A percentile compares a stretch with the other conserved stretches of the same genome.
phyloP scores from a whole-genome alignment of 495 filamentous ascomycete genomes.

The Neurospora sp. region DNA sequence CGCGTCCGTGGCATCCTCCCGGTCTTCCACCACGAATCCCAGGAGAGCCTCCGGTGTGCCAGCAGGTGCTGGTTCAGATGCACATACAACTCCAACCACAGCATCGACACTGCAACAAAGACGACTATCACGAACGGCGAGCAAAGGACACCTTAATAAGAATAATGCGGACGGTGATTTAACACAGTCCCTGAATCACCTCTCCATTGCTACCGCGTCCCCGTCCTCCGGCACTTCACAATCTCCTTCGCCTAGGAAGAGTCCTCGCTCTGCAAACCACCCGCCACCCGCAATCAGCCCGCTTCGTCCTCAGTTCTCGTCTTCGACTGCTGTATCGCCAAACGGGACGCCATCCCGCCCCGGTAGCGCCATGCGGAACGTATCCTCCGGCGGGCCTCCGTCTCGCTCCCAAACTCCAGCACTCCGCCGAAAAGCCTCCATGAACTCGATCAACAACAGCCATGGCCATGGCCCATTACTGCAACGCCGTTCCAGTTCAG shows the following conservation, averaged over 20 bases:
- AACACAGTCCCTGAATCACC: conserved; percentile 29
- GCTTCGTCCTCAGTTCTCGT: background rate
- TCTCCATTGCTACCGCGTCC: conserved; percentile 28
- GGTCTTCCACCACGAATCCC: background rate
- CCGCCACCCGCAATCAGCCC: conserved; percentile 13
- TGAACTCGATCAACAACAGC: conserved; percentile 37
- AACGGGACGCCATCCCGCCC: conserved; percentile 24
- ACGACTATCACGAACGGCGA: background rate
- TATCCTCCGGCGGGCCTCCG: conserved; percentile 32
- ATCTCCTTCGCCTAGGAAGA: conserved; percentile 11
- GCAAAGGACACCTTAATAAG: background rate
- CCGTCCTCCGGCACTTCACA: conserved; percentile 12
- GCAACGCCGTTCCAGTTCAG: conserved; percentile 41
- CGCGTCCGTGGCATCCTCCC: background rate
- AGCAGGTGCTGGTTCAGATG: background rate
- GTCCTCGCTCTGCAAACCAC: conserved; percentile 7
- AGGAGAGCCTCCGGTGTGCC: background rate
- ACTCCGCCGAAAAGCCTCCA: conserved; percentile 42
- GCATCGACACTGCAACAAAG: conserved; percentile 6
- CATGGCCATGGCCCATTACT: conserved; percentile 21
- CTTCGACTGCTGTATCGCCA: conserved; percentile 13
- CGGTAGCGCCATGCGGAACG: conserved; percentile 35
- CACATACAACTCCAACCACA: background rate
- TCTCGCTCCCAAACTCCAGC: conserved; percentile 41
- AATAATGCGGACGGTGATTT: conserved; percentile 20